Percentiles rank a stretch among this genome's conserved stretches.
Conservation (phyloP, 805 yeast species). For the Lachancea fermentati region DNA sequence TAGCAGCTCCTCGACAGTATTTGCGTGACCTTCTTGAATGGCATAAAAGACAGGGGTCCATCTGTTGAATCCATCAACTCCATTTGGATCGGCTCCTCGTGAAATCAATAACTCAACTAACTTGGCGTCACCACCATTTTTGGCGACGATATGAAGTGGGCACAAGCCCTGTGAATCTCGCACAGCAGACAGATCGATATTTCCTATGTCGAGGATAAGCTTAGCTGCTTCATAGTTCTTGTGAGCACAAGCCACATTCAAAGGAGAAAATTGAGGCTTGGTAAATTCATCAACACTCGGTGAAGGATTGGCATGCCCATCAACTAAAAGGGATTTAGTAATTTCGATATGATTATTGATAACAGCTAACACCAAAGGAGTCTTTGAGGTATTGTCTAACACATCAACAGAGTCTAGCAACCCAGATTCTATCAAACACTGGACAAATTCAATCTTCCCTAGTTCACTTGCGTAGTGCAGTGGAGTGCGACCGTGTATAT, state of each 20-base stretch:
- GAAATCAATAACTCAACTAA: constrained; percentile 62
- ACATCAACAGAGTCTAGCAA: constrained; percentile 33
- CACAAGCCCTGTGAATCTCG: constrained; percentile 83
- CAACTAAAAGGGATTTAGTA: constrained; percentile 41
- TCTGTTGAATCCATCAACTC: constrained; percentile 74
- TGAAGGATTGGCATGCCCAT: constrained; percentile 43
- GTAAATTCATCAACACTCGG: constrained; percentile 43
- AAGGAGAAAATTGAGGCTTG: constrained; percentile 62
- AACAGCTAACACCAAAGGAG: constrained; percentile 78
- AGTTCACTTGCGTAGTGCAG: constrained; percentile 77
- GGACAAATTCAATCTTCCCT: constrained; percentile 43
- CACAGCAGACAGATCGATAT: constrained; percentile 23
- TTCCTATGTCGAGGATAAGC: constrained; percentile 44
- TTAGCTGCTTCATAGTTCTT: constrained; percentile 72
- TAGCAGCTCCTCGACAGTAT: constrained; percentile 65
- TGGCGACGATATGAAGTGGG: constrained; percentile 84
- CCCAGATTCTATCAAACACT: constrained; percentile 32
- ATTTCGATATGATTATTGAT: constrained; percentile 56
- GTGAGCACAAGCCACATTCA: constrained; percentile 82
- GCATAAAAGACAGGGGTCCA: constrained; percentile 96
- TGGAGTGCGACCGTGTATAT: constrained; percentile 72
- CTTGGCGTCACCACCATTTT: constrained; percentile 64
- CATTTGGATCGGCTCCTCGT: constrained; percentile 75
- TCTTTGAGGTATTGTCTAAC: constrained; percentile 68
- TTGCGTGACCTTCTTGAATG: constrained; percentile 73